Evolutionary conservation across 2,329 filamentous ascomycete species (phyloP).

Genomic region (Dothistroma pini): DNA sequence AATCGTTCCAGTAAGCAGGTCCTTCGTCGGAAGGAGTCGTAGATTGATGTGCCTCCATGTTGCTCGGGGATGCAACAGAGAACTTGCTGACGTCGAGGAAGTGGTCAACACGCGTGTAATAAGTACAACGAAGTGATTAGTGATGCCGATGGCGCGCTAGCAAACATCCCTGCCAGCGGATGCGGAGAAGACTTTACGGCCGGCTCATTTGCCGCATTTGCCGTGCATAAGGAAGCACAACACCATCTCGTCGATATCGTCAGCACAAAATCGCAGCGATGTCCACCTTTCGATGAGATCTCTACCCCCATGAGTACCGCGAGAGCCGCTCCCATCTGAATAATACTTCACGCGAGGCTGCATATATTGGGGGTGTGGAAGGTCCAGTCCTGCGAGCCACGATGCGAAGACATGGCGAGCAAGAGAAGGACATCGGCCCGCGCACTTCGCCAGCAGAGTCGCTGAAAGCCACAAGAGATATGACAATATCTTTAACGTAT

Average conservation of each 20-base stretch:
- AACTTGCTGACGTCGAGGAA: not conserved
- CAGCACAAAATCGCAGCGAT: not conserved
- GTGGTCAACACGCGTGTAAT: not conserved
- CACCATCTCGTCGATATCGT: not conserved
- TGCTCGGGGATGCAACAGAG: not conserved
- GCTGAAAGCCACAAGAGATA: no score
- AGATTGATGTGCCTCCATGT: not conserved
- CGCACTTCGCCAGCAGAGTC: no score
- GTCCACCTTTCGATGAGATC: not conserved
- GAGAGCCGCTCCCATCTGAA: not conserved
- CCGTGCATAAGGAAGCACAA: not conserved
- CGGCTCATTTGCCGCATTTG: not conserved
- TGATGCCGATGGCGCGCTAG: not conserved
- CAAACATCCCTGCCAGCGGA: not conserved
- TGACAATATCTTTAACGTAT: no score
- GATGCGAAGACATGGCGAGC: not conserved
- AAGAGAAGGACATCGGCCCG: not conserved
- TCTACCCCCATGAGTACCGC: not conserved
- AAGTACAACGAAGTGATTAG: not conserved
- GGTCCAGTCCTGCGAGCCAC: no score
- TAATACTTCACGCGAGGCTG: not conserved
- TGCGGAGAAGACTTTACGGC: not conserved
- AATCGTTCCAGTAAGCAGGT: slow-evolving; percentile 1
- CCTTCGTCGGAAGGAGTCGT: not conserved
- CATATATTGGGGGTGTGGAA: not conserved